Evolutionary conservation across 805 yeast genomes (phyloP).

Genomic region (Jamesozyma rosinii): DNA sequence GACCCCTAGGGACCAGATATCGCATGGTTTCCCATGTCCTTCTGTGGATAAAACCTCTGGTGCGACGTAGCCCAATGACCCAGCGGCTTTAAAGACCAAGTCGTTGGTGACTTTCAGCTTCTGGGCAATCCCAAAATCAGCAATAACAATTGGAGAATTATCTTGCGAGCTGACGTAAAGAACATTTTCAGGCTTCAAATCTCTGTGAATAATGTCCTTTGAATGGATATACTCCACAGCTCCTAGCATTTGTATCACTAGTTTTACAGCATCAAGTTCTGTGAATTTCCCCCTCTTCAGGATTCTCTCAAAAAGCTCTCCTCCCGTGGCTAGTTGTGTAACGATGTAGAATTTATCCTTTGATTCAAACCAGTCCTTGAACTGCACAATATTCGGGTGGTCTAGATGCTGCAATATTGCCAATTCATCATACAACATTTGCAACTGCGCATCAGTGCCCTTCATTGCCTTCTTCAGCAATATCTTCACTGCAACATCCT

Average conservation of each 20-base stretch:
- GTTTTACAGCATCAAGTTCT: slow-evolving; percentile 74
- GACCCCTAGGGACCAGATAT: slow-evolving; percentile 92
- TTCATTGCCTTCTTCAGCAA: slow-evolving; percentile 75
- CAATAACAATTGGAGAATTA: slow-evolving; percentile 69
- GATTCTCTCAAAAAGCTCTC: slow-evolving; percentile 86
- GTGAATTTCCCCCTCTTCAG: slow-evolving; percentile 74
- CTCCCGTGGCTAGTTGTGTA: slow-evolving; percentile 92
- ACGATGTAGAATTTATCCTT: slow-evolving; percentile 88
- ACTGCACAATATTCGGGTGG: slow-evolving; percentile 83
- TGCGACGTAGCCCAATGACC: slow-evolving; percentile 93
- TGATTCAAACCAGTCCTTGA: slow-evolving; percentile 88
- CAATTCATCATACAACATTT: slow-evolving; percentile 72
- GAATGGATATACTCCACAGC: slow-evolving; percentile 75
- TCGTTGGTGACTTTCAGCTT: slow-evolving; percentile 52
- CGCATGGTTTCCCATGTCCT: slow-evolving; percentile 95
- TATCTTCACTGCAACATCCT: slow-evolving; percentile 84
- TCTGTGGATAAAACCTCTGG: slow-evolving; percentile 77
- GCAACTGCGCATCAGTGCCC: slow-evolving; percentile 51
- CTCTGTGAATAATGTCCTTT: slow-evolving; percentile 80
- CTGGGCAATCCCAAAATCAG: slow-evolving; percentile 95
- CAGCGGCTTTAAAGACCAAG: slow-evolving; percentile 64
- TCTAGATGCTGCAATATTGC: slow-evolving; percentile 53
- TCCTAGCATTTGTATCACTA: slow-evolving; percentile 62
- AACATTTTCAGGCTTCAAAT: slow-evolving; percentile 88
- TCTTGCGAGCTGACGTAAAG: slow-evolving; percentile 52